These are phyloP conservation scores for Guyanaporus albipodus DNA, from an alignment of 768 basidiomycete genomes.

Conservation along the genomic window DNA sequence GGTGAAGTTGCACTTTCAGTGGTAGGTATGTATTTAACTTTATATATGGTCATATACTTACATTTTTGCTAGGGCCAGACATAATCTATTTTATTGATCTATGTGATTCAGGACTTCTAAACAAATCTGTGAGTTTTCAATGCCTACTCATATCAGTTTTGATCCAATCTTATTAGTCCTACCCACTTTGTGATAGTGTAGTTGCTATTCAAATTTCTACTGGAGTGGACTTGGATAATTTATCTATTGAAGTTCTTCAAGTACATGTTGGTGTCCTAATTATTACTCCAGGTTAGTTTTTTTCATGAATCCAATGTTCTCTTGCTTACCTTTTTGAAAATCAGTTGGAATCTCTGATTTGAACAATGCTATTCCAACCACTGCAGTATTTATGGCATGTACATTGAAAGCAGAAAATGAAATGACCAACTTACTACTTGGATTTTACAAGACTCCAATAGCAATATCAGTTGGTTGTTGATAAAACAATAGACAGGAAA, in stretches of 20 bases:
- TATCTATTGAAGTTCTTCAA: not conserved
- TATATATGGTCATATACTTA: not conserved
- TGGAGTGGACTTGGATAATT: slow-evolving; percentile 1
- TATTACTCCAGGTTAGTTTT: not conserved
- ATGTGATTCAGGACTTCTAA: too few relatives aligned
- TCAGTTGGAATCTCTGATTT: not conserved
- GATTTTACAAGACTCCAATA: too few relatives aligned
- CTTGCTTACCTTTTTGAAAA: not conserved
- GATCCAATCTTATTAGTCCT: not conserved
- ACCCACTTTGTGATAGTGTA: not conserved
- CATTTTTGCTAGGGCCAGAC: not conserved
- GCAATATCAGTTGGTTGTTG: too few relatives aligned
- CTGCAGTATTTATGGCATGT: slow-evolving; percentile 5
- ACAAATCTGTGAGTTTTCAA: not conserved
- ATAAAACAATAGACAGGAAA: too few relatives aligned
- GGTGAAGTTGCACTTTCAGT: not conserved
- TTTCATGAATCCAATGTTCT: not conserved
- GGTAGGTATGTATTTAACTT: not conserved
- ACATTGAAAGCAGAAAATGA: not conserved
- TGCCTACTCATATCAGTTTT: not conserved
- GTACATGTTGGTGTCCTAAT: not conserved
- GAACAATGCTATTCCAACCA: not conserved
- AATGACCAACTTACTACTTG: too few relatives aligned
- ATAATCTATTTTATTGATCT: not conserved
- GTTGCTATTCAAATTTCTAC: not conserved